Evolutionary conservation across 345 rosid species (phyloP).

Genomic region (Gossypium arboreum): DNA sequence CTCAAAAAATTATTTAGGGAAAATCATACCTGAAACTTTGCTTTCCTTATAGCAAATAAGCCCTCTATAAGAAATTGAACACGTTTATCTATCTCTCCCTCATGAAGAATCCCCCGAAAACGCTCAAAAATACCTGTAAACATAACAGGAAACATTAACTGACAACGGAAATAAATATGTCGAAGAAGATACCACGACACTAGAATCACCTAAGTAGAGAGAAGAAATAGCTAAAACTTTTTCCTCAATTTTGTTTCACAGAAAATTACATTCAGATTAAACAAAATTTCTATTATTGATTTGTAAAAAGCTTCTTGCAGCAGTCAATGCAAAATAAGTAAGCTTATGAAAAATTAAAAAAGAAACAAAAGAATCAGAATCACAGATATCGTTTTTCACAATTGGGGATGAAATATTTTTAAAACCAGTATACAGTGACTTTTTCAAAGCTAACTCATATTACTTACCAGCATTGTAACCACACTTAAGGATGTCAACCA

Average conservation of each 20-base stretch:
- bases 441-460: neutral
- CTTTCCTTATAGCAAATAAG: constrained; percentile 75
- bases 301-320: neutral
- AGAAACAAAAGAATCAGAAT: neutral
- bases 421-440: no score
- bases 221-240: neutral
- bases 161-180: neutral
- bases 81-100: constrained; percentile 93
- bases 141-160: constrained; percentile 9
- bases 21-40: constrained; percentile 74
- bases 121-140: constrained; percentile 84
- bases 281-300: neutral
- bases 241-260: neutral
- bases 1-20: neutral
- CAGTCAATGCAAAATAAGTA: neutral
- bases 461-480: neutral
- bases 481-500: neutral
- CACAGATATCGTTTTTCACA: neutral
- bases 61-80: constrained; percentile 92
- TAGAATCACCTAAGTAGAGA: no score
- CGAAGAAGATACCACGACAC: neutral
- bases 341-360: neutral
- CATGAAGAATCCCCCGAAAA: constrained; percentile 91
- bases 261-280: neutral
- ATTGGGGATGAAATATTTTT: neutral